phyloP scores from a whole-genome alignment of 2,329 filamentous ascomycete genomes.

The Trichoderma sp. region DNA sequence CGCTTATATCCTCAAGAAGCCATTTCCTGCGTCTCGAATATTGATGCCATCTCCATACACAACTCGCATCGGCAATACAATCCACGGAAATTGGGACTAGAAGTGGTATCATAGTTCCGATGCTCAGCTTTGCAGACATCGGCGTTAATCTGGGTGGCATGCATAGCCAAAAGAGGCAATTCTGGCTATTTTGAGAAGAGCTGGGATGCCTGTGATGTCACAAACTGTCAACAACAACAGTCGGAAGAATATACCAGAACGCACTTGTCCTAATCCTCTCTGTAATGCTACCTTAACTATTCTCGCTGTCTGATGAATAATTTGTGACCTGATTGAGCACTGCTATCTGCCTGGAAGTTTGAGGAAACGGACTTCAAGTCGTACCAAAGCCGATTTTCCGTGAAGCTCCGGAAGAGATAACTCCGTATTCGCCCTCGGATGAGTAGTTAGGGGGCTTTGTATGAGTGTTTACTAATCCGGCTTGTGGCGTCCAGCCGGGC shows the following conservation, averaged over 20 bases:
- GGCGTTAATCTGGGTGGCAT: neutral
- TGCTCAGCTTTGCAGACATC: neutral
- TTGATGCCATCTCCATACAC: neutral
- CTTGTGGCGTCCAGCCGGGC: neutral
- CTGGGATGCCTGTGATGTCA: constrained; percentile 1
- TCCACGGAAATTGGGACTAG: neutral
- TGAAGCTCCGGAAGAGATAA: neutral
- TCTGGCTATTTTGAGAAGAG: neutral
- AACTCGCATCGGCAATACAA: neutral
- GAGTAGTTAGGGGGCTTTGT: neutral
- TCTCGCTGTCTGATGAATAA: no score
- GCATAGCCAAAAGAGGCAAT: constrained; percentile 7
- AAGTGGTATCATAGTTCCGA: neutral
- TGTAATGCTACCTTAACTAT: no score
- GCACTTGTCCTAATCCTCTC: no score
- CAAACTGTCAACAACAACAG: neutral
- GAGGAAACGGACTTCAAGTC: no score
- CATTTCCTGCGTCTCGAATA: neutral
- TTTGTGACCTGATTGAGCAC: no score
- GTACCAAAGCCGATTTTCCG: no score
- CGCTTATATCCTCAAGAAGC: no score
- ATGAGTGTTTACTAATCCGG: neutral
- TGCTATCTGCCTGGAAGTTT: no score
- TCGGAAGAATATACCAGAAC: no score
- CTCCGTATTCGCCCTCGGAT: no score